Conservation (phyloP, 2,329 filamentous ascomycete genomes). For the Calonectria montana region DNA sequence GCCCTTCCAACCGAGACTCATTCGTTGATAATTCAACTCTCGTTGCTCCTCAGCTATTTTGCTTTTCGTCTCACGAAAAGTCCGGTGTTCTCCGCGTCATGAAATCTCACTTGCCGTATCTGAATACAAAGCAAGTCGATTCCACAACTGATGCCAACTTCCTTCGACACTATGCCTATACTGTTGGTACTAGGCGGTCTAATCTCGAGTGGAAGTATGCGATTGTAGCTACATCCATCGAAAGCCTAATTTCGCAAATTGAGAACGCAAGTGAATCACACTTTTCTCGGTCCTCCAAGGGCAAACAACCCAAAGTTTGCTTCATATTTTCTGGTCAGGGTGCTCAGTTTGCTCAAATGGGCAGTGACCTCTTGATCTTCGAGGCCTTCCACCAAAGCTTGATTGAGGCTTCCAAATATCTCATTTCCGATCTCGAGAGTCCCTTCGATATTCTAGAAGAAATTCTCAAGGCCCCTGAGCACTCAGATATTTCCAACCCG, state of each 20-base stretch:
- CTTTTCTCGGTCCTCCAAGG: conserved; percentile 39
- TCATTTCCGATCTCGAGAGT: conserved; percentile 44
- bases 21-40: background rate
- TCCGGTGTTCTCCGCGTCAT: conserved; percentile 51
- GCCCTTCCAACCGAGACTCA: background rate
- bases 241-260: conserved; percentile 49
- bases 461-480: conserved; percentile 41
- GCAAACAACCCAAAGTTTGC: conserved; percentile 46
- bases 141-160: conserved; percentile 24
- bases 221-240: conserved; percentile 48
- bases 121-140: conserved; percentile 32
- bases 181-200: conserved; percentile 58
- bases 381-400: conserved; percentile 56
- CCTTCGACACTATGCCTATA: conserved; percentile 59
- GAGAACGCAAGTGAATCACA: conserved; percentile 26
- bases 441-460: conserved; percentile 51
- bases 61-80: conserved; percentile 58
- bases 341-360: conserved; percentile 57
- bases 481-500: conserved; percentile 47
- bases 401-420: conserved; percentile 45
- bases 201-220: conserved; percentile 56
- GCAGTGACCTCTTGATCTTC: conserved; percentile 53
- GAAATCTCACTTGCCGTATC: conserved; percentile 47
- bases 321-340: conserved; percentile 60
- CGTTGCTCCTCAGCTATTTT: conserved; percentile 51